Conservation (phyloP, 1,139 yeast species). For the Taiozyma onychis region DNA sequence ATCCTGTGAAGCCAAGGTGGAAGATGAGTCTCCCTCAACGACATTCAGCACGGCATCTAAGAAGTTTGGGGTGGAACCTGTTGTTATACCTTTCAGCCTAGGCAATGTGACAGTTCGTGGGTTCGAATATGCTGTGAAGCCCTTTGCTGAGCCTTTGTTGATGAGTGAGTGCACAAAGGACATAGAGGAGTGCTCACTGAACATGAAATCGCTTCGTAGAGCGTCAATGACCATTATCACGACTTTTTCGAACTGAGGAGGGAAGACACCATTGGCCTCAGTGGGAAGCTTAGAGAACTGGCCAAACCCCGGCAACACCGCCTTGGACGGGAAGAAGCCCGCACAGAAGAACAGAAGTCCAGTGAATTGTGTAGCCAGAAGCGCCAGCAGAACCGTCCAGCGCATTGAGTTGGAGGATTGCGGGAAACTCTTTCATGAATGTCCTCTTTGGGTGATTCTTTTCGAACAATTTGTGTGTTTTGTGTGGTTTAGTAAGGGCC, state of each 20-base stretch:
- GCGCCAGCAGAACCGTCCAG: constrained; percentile 3
- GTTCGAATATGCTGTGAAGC: constrained; percentile 85
- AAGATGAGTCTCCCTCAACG: constrained; percentile 84
- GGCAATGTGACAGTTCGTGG: constrained; percentile 87
- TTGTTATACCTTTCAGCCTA: constrained; percentile 70
- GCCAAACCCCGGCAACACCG: constrained; percentile 52
- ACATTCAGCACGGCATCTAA: constrained; percentile 86
- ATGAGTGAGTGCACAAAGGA: constrained; percentile 58
- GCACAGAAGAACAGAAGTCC: constrained; percentile 50
- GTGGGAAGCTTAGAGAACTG: constrained; percentile 6
- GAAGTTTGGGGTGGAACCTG: constrained; percentile 77
- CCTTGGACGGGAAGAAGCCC: constrained; percentile 91
- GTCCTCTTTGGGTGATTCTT: neutral
- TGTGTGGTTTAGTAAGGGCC: neutral
- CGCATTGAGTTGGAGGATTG: constrained; percentile 1
- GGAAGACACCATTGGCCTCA: constrained; percentile 21
- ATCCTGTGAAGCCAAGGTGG: constrained; percentile 71
- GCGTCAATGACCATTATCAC: constrained; percentile 92
- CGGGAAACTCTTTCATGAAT: neutral
- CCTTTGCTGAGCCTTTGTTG: constrained; percentile 66
- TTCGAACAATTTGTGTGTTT: neutral
- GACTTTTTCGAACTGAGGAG: constrained; percentile 58
- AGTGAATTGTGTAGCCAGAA: constrained; percentile 7
- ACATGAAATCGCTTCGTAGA: constrained; percentile 81
- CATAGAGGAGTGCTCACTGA: constrained; percentile 60